Percentiles rank a stretch among this genome's conserved stretches.
phyloP scores from a whole-genome alignment of 768 basidiomycete genomes.

The Amylocystis lapponica region DNA sequence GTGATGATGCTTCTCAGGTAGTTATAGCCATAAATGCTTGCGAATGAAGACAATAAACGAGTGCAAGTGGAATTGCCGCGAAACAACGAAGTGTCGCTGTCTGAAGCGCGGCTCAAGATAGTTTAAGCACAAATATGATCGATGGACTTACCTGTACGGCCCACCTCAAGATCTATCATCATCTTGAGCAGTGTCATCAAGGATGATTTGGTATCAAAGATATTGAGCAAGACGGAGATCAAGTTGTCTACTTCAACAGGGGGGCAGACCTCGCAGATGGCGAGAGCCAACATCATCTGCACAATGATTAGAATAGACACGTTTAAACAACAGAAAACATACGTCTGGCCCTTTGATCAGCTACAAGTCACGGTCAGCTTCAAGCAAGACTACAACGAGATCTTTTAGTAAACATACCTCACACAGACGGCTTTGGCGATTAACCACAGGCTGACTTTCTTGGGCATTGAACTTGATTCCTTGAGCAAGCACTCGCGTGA shows the following conservation, averaged over 20 bases:
- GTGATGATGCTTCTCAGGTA: conserved; percentile 78
- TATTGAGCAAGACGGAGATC: conserved; percentile 77
- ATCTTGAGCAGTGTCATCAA: conserved; percentile 71
- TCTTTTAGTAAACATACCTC: conserved; percentile 25
- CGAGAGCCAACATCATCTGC: conserved; percentile 74
- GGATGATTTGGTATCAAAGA: conserved; percentile 74
- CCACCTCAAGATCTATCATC: conserved; percentile 83
- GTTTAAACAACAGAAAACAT: conserved; percentile 19
- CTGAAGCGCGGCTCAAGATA: conserved; percentile 32
- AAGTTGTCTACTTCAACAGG: conserved; percentile 76
- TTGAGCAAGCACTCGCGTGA: conserved; percentile 73
- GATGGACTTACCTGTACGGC: conserved; percentile 53
- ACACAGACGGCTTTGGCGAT: conserved; percentile 26
- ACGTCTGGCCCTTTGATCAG: conserved; percentile 73
- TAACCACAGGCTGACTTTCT: conserved; percentile 30
- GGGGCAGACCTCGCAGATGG: conserved; percentile 85
- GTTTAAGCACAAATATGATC: not conserved
- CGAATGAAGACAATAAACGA: conserved; percentile 82
- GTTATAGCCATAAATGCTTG: conserved; percentile 85
- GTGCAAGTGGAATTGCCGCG: conserved; percentile 84
- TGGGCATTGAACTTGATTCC: conserved; percentile 72
- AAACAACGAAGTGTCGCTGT: conserved; percentile 77
- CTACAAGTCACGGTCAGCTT: conserved; percentile 30
- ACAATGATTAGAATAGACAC: not conserved
- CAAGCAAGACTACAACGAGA: too few relatives aligned